Evolutionary conservation across 306 rosid genomes (phyloP), one percentile per base, ranked within the genome.

Genomic region (Prunus davidiana): DNA sequence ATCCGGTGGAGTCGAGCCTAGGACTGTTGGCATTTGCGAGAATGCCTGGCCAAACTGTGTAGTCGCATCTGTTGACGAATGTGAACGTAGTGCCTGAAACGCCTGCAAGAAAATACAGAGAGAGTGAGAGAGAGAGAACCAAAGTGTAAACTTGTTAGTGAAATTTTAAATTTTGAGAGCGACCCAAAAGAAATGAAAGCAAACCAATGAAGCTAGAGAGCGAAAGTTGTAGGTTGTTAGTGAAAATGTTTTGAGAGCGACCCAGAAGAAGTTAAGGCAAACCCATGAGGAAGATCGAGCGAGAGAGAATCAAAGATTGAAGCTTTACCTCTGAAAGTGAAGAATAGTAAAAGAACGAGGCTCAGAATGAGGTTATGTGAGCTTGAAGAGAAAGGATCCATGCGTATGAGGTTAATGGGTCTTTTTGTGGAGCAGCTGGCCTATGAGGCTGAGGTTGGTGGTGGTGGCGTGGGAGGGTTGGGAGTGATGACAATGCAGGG

Each of bases 41-140:
- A 80, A 95, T 87, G 3, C 98, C 98, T 0, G 98, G 98, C 98
- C 98, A 95, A 0, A 95, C 97, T 5, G 97, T 88, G 96, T 84
- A 84, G 3, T 78, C 92, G 34, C 98, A 95, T 49, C 82, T 82
- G 89, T 95, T 95, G 1, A 86, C 87, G 46, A 95, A 95, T 14
- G 96, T 90, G 64, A 95, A 95, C 2, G 97, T 79, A 12, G 97
- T 83, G n/a, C 55, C 97, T 1, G 15, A 67, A 22, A 78, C 87
- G 64, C 86, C 96, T 87, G 76, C 15, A 76, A 54, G 32, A 80
- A 27, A 69, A 25, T 27, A 60, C 3, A 69, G 25, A 47, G 13
- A 18, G 1, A 15, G 30, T 0, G 8, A 32, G 30, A 6, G 8
- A 52, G n/a, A n/a, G 22, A 10, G 28, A 20, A 22, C 12, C 0